Evolutionary conservation across 306 rosid genomes (phyloP), one percentile per base, ranked within the genome.

Genomic region (Medicago lupulina): DNA sequence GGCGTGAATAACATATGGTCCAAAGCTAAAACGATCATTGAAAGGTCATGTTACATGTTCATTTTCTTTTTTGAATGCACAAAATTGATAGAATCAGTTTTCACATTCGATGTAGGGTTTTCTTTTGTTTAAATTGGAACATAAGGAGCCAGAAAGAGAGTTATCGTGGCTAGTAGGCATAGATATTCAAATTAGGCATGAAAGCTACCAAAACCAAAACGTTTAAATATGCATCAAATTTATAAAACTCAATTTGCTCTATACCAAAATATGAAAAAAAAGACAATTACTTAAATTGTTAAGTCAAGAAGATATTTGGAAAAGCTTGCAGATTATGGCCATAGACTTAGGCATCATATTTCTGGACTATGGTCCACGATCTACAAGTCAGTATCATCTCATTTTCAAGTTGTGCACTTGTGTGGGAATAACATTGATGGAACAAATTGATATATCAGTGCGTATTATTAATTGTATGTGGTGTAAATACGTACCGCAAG

Each of bases 51-150:
- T 63, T 40, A 43, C 23, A 49, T 38, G 25, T 13, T 21, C 61
- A 64, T 63, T 72, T 73, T 66, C 19, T 14, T 19, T 31, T 18
- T 17, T 15, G 15, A 40, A 47, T 44, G 9, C 46, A 38, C 14
- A 73, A 21, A 44, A 16, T 60, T 44, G 64, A 74, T 44, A 61
- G 31, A 75, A 79, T 55, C 53, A 36, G 12, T 13, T 74, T 74
- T 74, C 57, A 60, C 43, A 15, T 16, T 67, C 25, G 39, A 23
- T 40, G 41, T 73, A 17, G 68, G 77, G 58, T 8, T 58, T 58
- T 58, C 25, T 3, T n/a, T 59, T 15, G 40, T 43, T 68, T 23
- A 23, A 39, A 72, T 4, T 23, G 4, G 18, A 58, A 16, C 25
- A 25, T 28, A 28, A 5, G 47, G 77, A 11, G 59, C 64, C 13